phyloP scores from a whole-genome alignment of 805 yeast genomes.

The Pichia scutulata region DNA sequence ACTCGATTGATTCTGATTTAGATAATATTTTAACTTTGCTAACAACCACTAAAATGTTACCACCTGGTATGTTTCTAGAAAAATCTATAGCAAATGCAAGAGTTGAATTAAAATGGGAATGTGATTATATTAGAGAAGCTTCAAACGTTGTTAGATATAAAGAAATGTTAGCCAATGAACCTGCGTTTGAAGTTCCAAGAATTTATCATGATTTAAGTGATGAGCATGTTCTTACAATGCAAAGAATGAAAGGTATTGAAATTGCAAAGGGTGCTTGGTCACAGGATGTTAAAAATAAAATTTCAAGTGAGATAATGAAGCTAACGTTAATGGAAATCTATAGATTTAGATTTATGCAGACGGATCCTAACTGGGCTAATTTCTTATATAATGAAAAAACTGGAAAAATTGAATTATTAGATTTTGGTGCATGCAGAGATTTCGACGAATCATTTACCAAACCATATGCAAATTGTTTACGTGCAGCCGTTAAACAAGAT shows the following conservation, averaged over 20 bases:
- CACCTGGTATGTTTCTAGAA: constrained; percentile 87
- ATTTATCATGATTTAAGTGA: constrained; percentile 76
- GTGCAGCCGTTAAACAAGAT: constrained; percentile 69
- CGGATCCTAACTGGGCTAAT: constrained; percentile 99
- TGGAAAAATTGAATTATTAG: constrained; percentile 72
- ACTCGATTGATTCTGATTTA: constrained; percentile 88
- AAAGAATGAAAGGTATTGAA: constrained; percentile 74
- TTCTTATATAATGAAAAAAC: constrained; percentile 74
- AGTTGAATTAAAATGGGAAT: constrained; percentile 92
- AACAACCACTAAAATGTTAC: constrained; percentile 80
- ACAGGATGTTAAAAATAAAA: constrained; percentile 70
- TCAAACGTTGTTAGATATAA: constrained; percentile 61
- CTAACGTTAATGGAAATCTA: constrained; percentile 82
- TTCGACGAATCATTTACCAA: constrained; percentile 60
- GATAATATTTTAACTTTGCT: constrained; percentile 75
- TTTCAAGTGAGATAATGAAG: constrained; percentile 80
- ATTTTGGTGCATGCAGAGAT: constrained; percentile 91
- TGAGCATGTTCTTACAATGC: constrained; percentile 83
- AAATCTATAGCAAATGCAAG: constrained; percentile 91
- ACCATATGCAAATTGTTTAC: constrained; percentile 62
- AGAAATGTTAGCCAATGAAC: constrained; percentile 50
- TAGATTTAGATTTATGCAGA: constrained; percentile 85
- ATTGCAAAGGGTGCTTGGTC: constrained; percentile 68
- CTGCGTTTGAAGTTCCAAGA: constrained; percentile 69
- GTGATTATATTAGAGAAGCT: constrained; percentile 91